These are phyloP conservation scores for Mytilinidion resinicola DNA, from an alignment of 495 filamentous ascomycete species.

Conservation along the genomic window DNA sequence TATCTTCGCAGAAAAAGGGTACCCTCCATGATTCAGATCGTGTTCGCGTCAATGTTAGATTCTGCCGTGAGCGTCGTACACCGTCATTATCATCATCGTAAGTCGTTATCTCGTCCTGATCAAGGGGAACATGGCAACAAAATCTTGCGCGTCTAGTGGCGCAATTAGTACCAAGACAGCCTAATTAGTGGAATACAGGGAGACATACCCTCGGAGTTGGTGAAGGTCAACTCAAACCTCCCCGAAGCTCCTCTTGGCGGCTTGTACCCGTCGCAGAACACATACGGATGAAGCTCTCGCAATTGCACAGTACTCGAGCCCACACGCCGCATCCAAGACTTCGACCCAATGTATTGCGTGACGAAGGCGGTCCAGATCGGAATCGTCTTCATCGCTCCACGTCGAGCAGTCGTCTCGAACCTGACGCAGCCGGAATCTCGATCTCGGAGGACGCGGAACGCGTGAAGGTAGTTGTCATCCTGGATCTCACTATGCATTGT, in stretches of 20 bases:
- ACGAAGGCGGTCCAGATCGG: slow-evolving; percentile 40
- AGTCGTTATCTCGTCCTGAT: slow-evolving; percentile 17
- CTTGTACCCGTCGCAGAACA: slow-evolving; percentile 28
- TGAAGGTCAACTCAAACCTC: slow-evolving; percentile 28
- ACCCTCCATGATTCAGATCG: slow-evolving; percentile 10
- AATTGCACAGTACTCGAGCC: slow-evolving; percentile 19
- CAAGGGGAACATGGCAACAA: slow-evolving; percentile 24
- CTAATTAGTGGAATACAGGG: background rate
- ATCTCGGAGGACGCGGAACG: slow-evolving; percentile 66
- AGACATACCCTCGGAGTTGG: slow-evolving; percentile 20
- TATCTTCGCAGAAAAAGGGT: slow-evolving; percentile 19
- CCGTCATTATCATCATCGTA: slow-evolving; percentile 7
- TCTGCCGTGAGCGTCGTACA: slow-evolving; percentile 10
- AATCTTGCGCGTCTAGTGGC: slow-evolving; percentile 11
- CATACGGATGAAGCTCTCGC: slow-evolving; percentile 27
- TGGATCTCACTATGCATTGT: slow-evolving; percentile 53
- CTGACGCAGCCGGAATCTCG: slow-evolving; percentile 53
- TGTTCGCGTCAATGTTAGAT: background rate
- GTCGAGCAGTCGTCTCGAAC: slow-evolving; percentile 42
- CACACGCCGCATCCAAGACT: slow-evolving; percentile 26
- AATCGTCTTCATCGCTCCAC: slow-evolving; percentile 31
- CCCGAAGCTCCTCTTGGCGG: slow-evolving; percentile 17
- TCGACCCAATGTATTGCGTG: slow-evolving; percentile 28
- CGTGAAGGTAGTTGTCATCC: slow-evolving; percentile 65
- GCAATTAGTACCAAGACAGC: too few species aligned